Percentiles rank a stretch among this genome's conserved stretches.
These are phyloP conservation scores for Fusarium stilboides DNA, from an alignment of 2,329 filamentous ascomycete species.

Conservation along the genomic window DNA sequence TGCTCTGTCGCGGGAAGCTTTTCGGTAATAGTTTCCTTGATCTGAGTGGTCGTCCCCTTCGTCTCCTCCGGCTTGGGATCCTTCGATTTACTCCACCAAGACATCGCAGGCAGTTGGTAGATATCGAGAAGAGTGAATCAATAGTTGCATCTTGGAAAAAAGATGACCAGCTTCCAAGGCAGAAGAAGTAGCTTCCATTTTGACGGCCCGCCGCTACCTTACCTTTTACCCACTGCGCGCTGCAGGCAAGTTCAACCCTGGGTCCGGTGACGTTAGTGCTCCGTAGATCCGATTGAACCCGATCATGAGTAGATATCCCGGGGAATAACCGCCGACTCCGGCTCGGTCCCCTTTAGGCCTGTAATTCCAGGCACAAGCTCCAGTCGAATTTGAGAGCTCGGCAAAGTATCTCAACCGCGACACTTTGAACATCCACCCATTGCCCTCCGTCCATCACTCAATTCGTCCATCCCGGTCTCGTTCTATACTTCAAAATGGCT, in stretches of 20 bases:
- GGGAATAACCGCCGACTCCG: constrained; percentile 49
- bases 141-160: constrained; percentile 11
- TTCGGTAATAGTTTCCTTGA: constrained; percentile 58
- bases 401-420: constrained; percentile 50
- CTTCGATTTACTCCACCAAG: constrained; percentile 62
- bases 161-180: not conserved
- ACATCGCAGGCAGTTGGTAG: constrained; percentile 47
- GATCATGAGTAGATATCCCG: constrained; percentile 43
- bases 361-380: constrained; percentile 54
- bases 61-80: constrained; percentile 53
- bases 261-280: constrained; percentile 44
- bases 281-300: constrained; percentile 47
- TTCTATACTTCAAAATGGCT: constrained; percentile 55
- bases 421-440: constrained; percentile 50
- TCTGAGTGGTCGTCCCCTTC: constrained; percentile 44
- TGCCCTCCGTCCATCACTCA: constrained; percentile 49
- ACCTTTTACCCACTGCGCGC: constrained; percentile 25
- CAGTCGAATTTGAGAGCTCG: constrained; percentile 49
- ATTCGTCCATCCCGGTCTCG: constrained; percentile 47
- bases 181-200: constrained; percentile 37
- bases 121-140: constrained; percentile 1
- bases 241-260: constrained; percentile 11
- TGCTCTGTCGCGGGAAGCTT: constrained; percentile 66
- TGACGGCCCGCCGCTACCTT: constrained; percentile 35
- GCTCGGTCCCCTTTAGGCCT: constrained; percentile 47